Conservation (phyloP, 257 asterid genomes). For the Przewalskia tangutica region DNA sequence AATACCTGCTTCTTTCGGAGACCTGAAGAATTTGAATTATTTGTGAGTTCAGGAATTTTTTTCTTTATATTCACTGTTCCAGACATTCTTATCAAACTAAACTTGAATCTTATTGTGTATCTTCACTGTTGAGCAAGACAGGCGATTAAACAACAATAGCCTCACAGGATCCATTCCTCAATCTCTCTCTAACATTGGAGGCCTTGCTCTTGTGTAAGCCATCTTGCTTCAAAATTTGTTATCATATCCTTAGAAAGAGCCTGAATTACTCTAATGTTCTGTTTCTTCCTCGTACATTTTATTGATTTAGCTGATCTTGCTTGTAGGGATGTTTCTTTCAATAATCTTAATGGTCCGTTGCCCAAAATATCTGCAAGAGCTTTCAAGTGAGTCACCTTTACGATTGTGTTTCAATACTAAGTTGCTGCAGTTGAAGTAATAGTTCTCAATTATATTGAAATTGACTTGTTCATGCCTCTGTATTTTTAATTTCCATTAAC, state of each 20-base stretch:
- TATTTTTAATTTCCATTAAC: background rate
- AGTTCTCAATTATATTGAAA: background rate
- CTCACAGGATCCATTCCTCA: slow-evolving; percentile 17
- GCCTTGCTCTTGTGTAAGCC: slow-evolving; percentile 80
- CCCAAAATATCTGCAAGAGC: slow-evolving; percentile 34
- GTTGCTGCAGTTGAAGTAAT: background rate
- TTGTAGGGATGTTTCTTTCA: slow-evolving; percentile 75
- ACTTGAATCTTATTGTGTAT: background rate
- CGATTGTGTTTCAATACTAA: background rate
- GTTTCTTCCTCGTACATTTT: background rate
- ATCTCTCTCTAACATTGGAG: slow-evolving; percentile 37
- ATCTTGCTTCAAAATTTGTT: background rate
- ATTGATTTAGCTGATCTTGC: background rate
- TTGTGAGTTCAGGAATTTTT: slow-evolving; percentile 48
- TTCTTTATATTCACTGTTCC: background rate
- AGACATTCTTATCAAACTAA: background rate
- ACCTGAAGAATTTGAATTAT: slow-evolving; percentile 59
- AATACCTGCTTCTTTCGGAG: slow-evolving; percentile 65
- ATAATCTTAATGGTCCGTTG: slow-evolving; percentile 32
- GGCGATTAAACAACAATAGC: slow-evolving; percentile 95
- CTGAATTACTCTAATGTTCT: background rate
- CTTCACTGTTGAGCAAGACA: slow-evolving; percentile 40
- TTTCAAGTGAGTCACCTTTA: slow-evolving; percentile 56
- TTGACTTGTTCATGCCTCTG: background rate
- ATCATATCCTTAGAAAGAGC: background rate